Base-by-base conservation (phyloP, 169 alveolate genomes). In the Toxoplasma gondii region DNA sequence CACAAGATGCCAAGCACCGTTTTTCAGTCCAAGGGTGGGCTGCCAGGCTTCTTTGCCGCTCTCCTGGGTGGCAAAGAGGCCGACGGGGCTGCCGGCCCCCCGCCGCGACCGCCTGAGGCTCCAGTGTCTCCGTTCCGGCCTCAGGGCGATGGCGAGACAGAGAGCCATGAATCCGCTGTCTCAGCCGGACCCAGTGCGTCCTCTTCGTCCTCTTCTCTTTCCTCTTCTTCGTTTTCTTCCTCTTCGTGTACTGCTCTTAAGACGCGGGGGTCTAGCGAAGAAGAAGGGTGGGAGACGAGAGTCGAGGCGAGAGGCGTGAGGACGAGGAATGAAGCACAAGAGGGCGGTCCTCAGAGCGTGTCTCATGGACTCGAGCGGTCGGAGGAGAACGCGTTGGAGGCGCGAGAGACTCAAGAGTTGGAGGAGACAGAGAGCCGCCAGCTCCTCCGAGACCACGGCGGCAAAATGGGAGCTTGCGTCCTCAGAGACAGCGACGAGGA, bases 401-500 rank as follows among this genome's bases (percentile, higher is more conserved):
- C 74, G 9, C 9, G 74, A 64, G 74, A 64, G n/a, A 64, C 74
- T 19, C 74, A 19, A 27, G 74, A 64, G 74, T 27, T 64, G 34
- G 74, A 27, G 5, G 74, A 64, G 74, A 31, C 34, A 7, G 74
- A 64, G n/a, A 16, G 31, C 7, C n/a, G 7, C 31, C 34, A 16
- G 29, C 74, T 64, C n/a, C 74, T 64, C 34, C 34, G n/a, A 64
- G n/a, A 64, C 7, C 74, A 64, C 74, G 34, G 74, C 9, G 74
- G 74, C n/a, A 64, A 64, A 64, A 16, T 64, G 34, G 74, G 74
- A 16, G 74, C 74, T 16, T 1, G 7, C 74, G 74, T 64, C 22
- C 74, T 64, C 31, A 19, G n/a, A 27, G 74, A 64, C 74, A 27
- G 74, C 74, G 84, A 74, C 84, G 84, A 74, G n/a, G 84, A 36